phyloP scores from a whole-genome alignment of 78 protist genomes.

The Protostelium mycophagum region DNA sequence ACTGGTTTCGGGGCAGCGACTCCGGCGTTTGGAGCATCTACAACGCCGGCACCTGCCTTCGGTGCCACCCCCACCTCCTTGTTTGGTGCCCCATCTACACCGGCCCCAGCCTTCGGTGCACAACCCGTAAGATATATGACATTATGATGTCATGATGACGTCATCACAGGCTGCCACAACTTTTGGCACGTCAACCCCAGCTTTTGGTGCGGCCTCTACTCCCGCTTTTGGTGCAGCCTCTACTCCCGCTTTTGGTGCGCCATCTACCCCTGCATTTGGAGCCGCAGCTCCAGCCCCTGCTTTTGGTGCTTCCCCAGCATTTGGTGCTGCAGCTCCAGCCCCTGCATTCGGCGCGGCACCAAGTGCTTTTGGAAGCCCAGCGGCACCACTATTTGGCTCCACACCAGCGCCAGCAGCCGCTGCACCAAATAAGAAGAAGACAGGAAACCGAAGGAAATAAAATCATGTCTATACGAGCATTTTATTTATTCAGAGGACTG shows the following conservation, averaged over 20 bases:
- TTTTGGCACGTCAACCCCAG: not conserved
- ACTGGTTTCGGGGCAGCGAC: not conserved
- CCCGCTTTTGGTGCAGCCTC: not conserved
- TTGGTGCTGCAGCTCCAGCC: not conserved
- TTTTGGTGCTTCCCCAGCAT: not conserved
- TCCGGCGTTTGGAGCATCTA: not conserved
- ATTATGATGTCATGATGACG: no score
- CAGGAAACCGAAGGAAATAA: not conserved
- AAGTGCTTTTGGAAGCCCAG: not conserved
- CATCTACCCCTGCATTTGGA: not conserved
- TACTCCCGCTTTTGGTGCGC: not conserved
- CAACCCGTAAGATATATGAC: no score
- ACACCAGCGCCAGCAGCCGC: not conserved
- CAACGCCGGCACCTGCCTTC: not conserved
- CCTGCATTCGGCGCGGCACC: not conserved
- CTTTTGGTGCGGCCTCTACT: not conserved
- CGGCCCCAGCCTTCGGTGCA: no score
- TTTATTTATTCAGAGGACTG: no score
- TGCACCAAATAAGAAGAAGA: not conserved
- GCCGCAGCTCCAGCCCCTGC: not conserved
- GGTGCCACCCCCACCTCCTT: not conserved
- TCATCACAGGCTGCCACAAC: no score
- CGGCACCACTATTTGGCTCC: not conserved
- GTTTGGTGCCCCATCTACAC: not conserved
- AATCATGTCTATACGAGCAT: no score